phyloP scores from a whole-genome alignment of 371 early-diverging fungal genomes.

The Mucor irregularis region DNA sequence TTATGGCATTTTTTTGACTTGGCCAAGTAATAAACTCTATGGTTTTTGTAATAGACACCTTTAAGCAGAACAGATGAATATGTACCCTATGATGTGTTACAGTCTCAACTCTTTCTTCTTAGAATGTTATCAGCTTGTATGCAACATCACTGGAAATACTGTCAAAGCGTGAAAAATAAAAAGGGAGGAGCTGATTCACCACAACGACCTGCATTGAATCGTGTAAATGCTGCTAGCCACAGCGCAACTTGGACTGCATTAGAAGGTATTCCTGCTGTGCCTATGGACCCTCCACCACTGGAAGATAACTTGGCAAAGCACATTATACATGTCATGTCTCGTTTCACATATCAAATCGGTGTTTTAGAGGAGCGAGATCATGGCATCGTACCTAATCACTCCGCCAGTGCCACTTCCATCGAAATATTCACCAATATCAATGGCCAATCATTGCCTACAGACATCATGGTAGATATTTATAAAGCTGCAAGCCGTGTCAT shows the following conservation, averaged over 20 bases:
- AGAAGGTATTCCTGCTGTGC: constrained; percentile 13
- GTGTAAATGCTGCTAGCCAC: background rate
- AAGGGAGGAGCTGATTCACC: background rate
- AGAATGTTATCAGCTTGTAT: constrained; percentile 66
- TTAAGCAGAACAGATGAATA: constrained; percentile 36
- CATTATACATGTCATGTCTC: constrained; percentile 56
- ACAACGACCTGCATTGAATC: background rate
- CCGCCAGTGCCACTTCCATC: constrained; percentile 18
- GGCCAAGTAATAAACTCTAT: too few species aligned
- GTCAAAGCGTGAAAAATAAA: background rate
- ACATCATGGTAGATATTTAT: constrained; percentile 50
- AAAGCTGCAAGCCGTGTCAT: constrained; percentile 66
- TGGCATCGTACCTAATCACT: constrained; percentile 29
- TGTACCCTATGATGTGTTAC: constrained; percentile 49
- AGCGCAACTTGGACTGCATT: background rate
- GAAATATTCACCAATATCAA: constrained; percentile 10
- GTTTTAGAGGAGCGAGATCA: constrained; percentile 21
- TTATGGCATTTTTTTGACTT: too few species aligned
- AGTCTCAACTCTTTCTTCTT: constrained; percentile 71
- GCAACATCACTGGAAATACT: constrained; percentile 60
- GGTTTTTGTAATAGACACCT: background rate
- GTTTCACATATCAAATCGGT: constrained; percentile 56
- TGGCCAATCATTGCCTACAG: constrained; percentile 12
- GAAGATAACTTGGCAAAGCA: constrained; percentile 69
- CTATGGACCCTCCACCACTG: constrained; percentile 70